Conservation (phyloP, 441 rosid species). For the Flueggea neowawraea region DNA sequence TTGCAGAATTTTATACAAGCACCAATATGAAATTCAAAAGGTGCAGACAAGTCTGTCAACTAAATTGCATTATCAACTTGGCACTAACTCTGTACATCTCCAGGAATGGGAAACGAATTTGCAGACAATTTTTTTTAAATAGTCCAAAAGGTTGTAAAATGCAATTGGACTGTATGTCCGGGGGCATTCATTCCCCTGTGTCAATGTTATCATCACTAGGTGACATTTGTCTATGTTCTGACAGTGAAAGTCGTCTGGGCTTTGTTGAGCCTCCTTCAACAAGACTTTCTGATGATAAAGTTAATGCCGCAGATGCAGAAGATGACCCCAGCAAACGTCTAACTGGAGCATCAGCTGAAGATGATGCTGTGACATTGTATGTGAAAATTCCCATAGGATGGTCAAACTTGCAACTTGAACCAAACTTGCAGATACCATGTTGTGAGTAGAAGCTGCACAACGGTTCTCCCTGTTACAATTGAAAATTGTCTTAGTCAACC, state of each 20-base stretch:
- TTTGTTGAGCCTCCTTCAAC: constrained; percentile 60
- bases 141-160: constrained; percentile 23
- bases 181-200: constrained; percentile 44
- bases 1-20: constrained; percentile 51
- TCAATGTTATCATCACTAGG: constrained; percentile 69
- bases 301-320: constrained; percentile 46
- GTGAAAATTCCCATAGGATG: constrained; percentile 93
- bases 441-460: constrained; percentile 93
- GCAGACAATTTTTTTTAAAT: constrained; percentile 43
- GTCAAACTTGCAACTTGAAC: constrained; percentile 99
- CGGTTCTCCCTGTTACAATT: constrained; percentile 75
- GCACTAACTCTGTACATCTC: constrained; percentile 58
- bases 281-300: constrained; percentile 60
- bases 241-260: constrained; percentile 58
- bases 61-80: constrained; percentile 40
- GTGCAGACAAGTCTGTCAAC: constrained; percentile 30
- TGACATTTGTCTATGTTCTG: constrained; percentile 85
- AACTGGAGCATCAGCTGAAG: constrained; percentile 58
- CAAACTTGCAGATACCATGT: constrained; percentile 99
- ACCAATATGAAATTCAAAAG: constrained; percentile 41
- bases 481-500: too few species aligned
- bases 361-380: constrained; percentile 58
- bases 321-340: constrained; percentile 49
- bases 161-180: constrained; percentile 17
- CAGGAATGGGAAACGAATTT: constrained; percentile 58